Evolutionary conservation across 1,139 yeast species (phyloP), one percentile per base, ranked within the genome.

Genomic region (Sugiyamaella japonica): DNA sequence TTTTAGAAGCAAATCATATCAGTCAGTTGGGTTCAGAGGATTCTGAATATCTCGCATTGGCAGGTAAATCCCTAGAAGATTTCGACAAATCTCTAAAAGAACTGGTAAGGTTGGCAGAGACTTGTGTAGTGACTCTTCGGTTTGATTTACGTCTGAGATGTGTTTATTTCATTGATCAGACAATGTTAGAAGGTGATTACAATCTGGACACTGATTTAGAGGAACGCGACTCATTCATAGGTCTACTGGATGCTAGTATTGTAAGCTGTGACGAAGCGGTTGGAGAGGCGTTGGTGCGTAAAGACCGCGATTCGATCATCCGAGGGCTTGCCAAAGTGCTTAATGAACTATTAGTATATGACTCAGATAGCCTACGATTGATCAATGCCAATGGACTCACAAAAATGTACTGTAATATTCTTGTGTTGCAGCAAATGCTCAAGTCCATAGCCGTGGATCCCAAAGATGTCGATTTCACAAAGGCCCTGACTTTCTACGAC

Each of bases 381-480:
- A 74, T 88, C 63, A 87, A 86, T 66, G 71, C 73, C 16, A 80
- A 81, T 63, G 96, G 96, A 40, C 76, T 86, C 50, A 82, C 83
- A 66, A 82, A 84, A 63, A 74, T 89, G 59, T 72, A 83, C 56
- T 77, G 85, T 64, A 88, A 89, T 66, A 83, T 88, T 36, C 78
- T 83, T 54, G 85, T 88, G 0, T 71, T 89, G 48, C 95, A 87
- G 70, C 95, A 88, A 66, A 82, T 85, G 77, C 78, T 86, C 57
- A 79, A 89, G 62, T 83, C 82, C 57, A 76, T 87, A 20, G 78
- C 82, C 61, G 70, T 73, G 17, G 77, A 79, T 50, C 84, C 89
- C 0, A 79, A 80, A 49, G 72, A 74, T n/a, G 83, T 85, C 7
- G 81, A 83, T 60, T 85, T 87, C 70, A 70, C 78, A 16, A 72